Base-by-base conservation (phyloP, 2,329 filamentous ascomycete species). In the Trichothecium roseum region DNA sequence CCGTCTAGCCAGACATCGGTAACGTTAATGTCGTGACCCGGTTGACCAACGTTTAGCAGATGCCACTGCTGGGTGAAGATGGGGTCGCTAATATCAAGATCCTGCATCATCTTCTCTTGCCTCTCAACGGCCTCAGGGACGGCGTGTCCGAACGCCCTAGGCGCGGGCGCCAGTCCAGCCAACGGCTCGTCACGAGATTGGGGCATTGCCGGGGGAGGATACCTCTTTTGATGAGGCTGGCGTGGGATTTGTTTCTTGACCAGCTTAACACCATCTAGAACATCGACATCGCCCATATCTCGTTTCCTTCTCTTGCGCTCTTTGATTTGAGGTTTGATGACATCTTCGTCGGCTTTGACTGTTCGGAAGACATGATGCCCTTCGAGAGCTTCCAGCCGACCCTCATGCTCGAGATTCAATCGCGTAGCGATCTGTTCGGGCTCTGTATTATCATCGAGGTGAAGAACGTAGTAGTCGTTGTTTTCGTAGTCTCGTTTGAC, bases 51-150 rank as follows among this genome's bases (percentile, higher is more conserved):
- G 54, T 98, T 98, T 64, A 83, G 80, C 32, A 98, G 65, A 68
- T 98, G 91, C 91, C 91, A 98, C 60, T 98, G 91, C 38, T 93
- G 82, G 29, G 73, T 68, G 60, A 96, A 98, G 35, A 94, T 94
- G 14, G 91, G 91, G 51, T 98, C 91, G 22, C 66, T 58, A 44
- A 98, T 96, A 12, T 68, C 66, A n/a, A 98, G 67, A 3, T 68
- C 63, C 34, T 68, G 58, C 45, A 78, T 78, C 32, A 93, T 63
- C 5, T 69, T 58, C 33, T 70, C 57, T 45, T 82, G 78, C 41
- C 69, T 63, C 40, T 69, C 56, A 17, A 81, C 62, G 4, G 75
- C 74, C 32, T 62, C 53, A 34, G 49, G 42, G 32, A 51, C 45
- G 3, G 51, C 42, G 18, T 39, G 9, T 12, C 8, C 26, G 22